Percentiles rank a stretch among this genome's conserved stretches.
These are phyloP conservation scores for Fusarium pseudonygamai DNA, from an alignment of 2,329 filamentous ascomycete species.

Conservation along the genomic window DNA sequence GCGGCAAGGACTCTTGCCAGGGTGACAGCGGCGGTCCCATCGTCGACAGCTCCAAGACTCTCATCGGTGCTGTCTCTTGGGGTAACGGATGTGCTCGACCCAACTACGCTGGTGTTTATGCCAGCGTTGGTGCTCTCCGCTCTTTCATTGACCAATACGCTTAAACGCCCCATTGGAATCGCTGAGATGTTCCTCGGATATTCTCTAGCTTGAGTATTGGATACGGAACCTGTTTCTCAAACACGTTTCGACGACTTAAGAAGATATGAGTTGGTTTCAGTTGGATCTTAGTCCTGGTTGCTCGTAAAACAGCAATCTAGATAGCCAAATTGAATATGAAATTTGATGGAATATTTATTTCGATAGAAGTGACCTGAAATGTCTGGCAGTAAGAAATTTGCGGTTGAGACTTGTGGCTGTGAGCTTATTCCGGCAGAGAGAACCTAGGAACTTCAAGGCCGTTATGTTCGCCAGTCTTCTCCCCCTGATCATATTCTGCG, in stretches of 20 bases:
- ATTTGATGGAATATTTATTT: background rate
- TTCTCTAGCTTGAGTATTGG: background rate
- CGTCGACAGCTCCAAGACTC: slow-evolving; percentile 33
- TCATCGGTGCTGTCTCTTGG: slow-evolving; percentile 47
- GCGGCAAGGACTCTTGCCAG: slow-evolving; percentile 47
- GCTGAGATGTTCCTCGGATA: background rate
- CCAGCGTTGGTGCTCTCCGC: slow-evolving; percentile 39
- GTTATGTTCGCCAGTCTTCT: no score
- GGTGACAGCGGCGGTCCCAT: slow-evolving; percentile 48
- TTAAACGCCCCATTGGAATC: background rate
- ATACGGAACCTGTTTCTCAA: background rate
- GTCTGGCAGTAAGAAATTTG: no score
- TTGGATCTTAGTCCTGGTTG: background rate
- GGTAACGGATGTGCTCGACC: slow-evolving; percentile 44
- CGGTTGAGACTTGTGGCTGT: no score
- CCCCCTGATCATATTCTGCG: accelerated
- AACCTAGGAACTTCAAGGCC: no score
- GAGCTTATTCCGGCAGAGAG: no score
- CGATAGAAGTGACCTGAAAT: accelerated
- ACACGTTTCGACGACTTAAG: background rate
- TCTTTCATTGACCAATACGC: slow-evolving; percentile 41
- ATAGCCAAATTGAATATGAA: background rate
- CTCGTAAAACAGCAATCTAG: background rate
- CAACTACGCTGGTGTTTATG: slow-evolving; percentile 43
- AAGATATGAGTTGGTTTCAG: background rate